Conservation (phyloP, 495 filamentous ascomycete genomes). For the Lophiotrema nucula region DNA sequence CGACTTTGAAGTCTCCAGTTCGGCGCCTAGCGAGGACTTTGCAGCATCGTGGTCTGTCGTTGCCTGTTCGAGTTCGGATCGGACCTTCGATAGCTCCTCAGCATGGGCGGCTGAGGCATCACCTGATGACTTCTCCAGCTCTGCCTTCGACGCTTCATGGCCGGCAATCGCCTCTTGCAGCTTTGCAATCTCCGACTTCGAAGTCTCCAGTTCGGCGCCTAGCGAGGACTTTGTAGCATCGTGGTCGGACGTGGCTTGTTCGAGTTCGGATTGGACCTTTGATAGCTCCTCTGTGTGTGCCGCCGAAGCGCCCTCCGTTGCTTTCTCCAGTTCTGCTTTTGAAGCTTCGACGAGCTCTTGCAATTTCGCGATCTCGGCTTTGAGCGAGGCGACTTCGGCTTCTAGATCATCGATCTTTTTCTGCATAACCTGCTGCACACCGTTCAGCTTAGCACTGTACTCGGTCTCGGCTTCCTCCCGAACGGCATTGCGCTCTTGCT, state of each 20-base stretch:
- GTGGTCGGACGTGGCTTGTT: not conserved
- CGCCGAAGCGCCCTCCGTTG: not conserved
- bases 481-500: conserved; percentile 22
- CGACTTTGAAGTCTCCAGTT: not conserved
- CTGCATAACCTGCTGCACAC: not conserved
- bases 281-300: conserved; percentile 7
- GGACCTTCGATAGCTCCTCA: not conserved
- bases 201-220: not conserved
- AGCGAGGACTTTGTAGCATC: not conserved
- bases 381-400: not conserved
- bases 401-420: conserved; percentile 4
- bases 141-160: not conserved
- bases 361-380: not conserved
- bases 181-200: not conserved
- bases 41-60: conserved; percentile 1
- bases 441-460: conserved; percentile 4
- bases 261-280: not conserved
- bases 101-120: not conserved
- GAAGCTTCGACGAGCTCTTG: not conserved
- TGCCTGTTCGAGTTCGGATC: not conserved
- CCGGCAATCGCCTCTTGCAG: not conserved
- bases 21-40: not conserved
- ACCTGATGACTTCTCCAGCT: not conserved
- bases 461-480: conserved; percentile 19
- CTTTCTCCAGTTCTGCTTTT: conserved; percentile 3